Percentiles rank a stretch among this genome's conserved stretches.
These are phyloP conservation scores for Sextonia rubra DNA, from an alignment of 164 flowering plant genomes.

Conservation along the genomic window DNA sequence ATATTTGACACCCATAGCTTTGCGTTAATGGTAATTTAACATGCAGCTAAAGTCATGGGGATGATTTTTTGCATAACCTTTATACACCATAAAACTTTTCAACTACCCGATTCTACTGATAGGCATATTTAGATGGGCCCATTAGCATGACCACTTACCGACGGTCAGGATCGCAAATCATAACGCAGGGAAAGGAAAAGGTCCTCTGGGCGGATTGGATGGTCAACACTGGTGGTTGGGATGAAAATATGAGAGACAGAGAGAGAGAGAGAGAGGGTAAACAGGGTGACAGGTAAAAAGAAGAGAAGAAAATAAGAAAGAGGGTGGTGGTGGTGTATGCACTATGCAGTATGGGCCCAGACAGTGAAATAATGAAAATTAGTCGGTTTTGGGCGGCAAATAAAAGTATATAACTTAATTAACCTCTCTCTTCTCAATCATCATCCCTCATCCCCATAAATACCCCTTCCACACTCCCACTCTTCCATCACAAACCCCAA, in stretches of 20 bases:
- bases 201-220: background rate
- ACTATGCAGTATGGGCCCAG: background rate
- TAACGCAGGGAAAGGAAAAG: background rate
- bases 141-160: no score
- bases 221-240: background rate
- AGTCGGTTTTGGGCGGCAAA: conserved; percentile 14
- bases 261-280: background rate
- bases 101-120: no score
- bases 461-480: background rate
- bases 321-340: no score
- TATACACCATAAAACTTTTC: no score
- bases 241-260: background rate
- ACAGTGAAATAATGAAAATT: conserved; percentile 1
- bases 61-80: no score
- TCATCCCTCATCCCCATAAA: background rate
- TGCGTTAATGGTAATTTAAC: no score
- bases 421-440: background rate
- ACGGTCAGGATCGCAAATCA: no score
- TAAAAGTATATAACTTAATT: background rate
- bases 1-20: no score
- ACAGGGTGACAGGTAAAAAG: no score
- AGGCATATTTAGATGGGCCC: no score
- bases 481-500: background rate
- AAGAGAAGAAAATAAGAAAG: no score
- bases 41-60: no score